Conservation (phyloP, 202 grass and related monocot species). For the Hordeum pubiflorum region DNA sequence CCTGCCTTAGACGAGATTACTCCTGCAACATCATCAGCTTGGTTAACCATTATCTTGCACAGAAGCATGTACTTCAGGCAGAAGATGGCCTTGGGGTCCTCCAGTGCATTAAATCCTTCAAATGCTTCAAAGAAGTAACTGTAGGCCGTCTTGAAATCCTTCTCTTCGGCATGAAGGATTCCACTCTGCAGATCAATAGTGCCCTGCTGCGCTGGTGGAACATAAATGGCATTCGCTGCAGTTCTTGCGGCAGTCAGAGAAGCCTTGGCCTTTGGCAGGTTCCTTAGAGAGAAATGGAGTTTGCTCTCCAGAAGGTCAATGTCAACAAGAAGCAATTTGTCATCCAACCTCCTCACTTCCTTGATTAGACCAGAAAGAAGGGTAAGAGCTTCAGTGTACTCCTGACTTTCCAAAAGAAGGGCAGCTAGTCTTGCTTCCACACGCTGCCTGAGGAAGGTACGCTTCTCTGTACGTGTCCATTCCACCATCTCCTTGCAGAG, state of each 20-base stretch:
- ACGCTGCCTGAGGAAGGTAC: slow-evolving; percentile 64
- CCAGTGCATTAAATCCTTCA: slow-evolving; percentile 77
- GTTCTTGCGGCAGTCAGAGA: slow-evolving; percentile 72
- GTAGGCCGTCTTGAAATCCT: slow-evolving; percentile 81
- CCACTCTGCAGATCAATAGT: slow-evolving; percentile 79
- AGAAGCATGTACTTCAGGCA: slow-evolving; percentile 84
- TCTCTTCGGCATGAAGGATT: slow-evolving; percentile 81
- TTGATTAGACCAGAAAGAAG: slow-evolving; percentile 73
- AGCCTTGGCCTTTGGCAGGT: slow-evolving; percentile 83
- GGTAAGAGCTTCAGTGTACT: slow-evolving; percentile 60
- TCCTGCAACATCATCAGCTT: slow-evolving; percentile 71
- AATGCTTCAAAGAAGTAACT: slow-evolving; percentile 93
- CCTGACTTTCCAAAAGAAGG: slow-evolving; percentile 64
- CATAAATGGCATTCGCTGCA: slow-evolving; percentile 79
- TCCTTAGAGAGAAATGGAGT: slow-evolving; percentile 80
- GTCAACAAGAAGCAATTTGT: slow-evolving; percentile 74
- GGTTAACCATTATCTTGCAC: slow-evolving; percentile 93
- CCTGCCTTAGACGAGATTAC: slow-evolving; percentile 78
- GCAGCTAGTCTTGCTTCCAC: slow-evolving; percentile 72
- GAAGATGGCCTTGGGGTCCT: slow-evolving; percentile 65
- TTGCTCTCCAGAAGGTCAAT: slow-evolving; percentile 84
- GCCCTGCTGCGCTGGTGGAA: slow-evolving; percentile 71
- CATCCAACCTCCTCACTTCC: slow-evolving; percentile 82
- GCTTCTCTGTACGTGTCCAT: slow-evolving; percentile 76
- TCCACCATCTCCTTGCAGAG: slow-evolving; percentile 84